Conservation (phyloP, 2,329 filamentous ascomycete genomes). For the Penicillium italicum region DNA sequence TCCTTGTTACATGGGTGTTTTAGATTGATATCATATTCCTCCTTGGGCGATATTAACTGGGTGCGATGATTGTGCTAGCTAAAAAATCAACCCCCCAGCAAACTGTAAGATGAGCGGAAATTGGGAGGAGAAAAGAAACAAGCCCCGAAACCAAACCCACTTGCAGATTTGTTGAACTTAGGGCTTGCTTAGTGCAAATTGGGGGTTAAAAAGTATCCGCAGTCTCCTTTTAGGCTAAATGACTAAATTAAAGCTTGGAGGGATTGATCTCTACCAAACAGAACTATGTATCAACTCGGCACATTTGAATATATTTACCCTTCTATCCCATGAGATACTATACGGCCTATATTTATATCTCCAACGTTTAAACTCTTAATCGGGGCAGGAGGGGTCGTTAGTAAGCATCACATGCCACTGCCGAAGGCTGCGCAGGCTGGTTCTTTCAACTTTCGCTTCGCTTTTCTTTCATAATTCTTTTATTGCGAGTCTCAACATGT, state of each 20-base stretch:
- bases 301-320: neutral
- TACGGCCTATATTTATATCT: neutral
- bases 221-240: neutral
- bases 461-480: neutral
- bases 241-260: neutral
- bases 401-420: slow-evolving; percentile 9
- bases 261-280: neutral
- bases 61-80: neutral
- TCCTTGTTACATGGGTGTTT: neutral
- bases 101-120: neutral
- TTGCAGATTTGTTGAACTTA: neutral
- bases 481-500: slow-evolving; percentile 1
- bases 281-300: neutral
- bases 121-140: neutral
- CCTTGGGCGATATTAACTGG: neutral
- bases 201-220: neutral
- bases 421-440: neutral
- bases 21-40: neutral
- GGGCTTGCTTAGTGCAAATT: neutral
- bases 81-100: neutral
- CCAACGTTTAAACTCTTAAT: too few relatives aligned
- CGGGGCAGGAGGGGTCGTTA: too few relatives aligned
- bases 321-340: neutral
- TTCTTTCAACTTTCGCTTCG: neutral
- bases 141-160: neutral